A percentile compares a stretch with the other conserved stretches of the same genome.
Evolutionary conservation across 345 rosid genomes (phyloP).

Genomic region (Gossypium turneri): DNA sequence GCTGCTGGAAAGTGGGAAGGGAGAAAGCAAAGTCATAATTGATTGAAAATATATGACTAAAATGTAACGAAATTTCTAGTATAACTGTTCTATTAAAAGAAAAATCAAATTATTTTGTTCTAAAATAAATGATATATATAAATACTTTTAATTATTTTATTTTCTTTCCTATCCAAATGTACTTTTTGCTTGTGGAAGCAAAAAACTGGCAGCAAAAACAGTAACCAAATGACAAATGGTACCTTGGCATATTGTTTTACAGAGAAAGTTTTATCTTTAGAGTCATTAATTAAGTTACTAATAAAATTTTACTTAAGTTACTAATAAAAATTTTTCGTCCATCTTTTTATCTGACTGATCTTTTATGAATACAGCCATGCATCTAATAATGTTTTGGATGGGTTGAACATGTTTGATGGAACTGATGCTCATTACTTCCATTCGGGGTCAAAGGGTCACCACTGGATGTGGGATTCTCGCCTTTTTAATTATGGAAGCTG

Average conservation of each 20-base stretch:
- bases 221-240: not conserved
- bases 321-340: not conserved
- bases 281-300: not conserved
- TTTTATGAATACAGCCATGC: slow-evolving; percentile 60
- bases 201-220: not conserved
- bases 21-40: not conserved
- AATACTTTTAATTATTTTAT: not conserved
- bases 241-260: not conserved
- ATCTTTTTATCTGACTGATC: slow-evolving; percentile 14
- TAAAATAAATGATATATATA: not conserved
- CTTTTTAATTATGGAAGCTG: slow-evolving; percentile 96
- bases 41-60: not conserved
- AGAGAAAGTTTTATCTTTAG: not conserved
- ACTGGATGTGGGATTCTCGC: slow-evolving; percentile 99
- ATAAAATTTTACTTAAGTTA: no score
- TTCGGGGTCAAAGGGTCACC: slow-evolving; percentile 79
- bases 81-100: not conserved
- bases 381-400: slow-evolving; percentile 88
- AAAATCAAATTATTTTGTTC: not conserved
- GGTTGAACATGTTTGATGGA: slow-evolving; percentile 95
- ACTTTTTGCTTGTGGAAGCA: not conserved
- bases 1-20: not conserved
- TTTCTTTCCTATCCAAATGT: not conserved
- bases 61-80: not conserved
- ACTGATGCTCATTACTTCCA: slow-evolving; percentile 90